Conservation (phyloP, 768 basidiomycete genomes). For the Paxillus rubicundulus region DNA sequence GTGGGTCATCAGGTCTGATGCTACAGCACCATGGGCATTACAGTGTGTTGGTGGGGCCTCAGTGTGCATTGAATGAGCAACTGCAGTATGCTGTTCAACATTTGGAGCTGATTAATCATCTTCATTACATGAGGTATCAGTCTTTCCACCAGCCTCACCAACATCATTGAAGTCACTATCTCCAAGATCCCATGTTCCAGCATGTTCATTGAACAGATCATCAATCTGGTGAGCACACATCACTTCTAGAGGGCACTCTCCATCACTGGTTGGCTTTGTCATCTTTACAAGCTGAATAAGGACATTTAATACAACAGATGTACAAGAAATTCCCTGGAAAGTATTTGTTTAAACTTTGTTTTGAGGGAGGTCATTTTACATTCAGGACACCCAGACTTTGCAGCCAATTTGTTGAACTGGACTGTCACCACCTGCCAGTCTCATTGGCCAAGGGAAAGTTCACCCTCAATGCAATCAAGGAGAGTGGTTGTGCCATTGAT, state of each 20-base stretch:
- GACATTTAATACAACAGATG: not conserved
- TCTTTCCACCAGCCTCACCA: not conserved
- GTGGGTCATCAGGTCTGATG: slow-evolving; percentile 17
- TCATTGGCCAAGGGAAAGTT: not conserved
- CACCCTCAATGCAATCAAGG: not conserved
- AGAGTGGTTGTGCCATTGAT: not conserved
- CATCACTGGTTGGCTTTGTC: slow-evolving; percentile 27
- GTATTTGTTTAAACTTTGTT: slow-evolving; percentile 27
- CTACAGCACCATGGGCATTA: slow-evolving; percentile 6
- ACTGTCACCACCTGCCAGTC: not conserved
- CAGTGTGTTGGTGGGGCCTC: slow-evolving; percentile 8
- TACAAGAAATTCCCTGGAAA: not conserved
- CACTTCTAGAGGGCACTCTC: slow-evolving; percentile 19
- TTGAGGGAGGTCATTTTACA: too few species aligned
- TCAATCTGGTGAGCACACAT: slow-evolving; percentile 26
- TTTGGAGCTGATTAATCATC: not conserved
- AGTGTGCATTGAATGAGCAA: not conserved
- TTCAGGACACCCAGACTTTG: not conserved
- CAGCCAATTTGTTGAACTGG: slow-evolving; percentile 2
- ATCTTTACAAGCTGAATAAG: slow-evolving; percentile 21
- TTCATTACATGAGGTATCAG: not conserved
- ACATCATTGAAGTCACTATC: slow-evolving; percentile 17
- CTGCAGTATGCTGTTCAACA: not conserved
- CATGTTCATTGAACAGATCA: slow-evolving; percentile 22
- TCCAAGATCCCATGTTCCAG: slow-evolving; percentile 19